These are phyloP conservation scores for Teunomyces panamensis DNA, from an alignment of 805 yeast genomes.

Conservation along the genomic window DNA sequence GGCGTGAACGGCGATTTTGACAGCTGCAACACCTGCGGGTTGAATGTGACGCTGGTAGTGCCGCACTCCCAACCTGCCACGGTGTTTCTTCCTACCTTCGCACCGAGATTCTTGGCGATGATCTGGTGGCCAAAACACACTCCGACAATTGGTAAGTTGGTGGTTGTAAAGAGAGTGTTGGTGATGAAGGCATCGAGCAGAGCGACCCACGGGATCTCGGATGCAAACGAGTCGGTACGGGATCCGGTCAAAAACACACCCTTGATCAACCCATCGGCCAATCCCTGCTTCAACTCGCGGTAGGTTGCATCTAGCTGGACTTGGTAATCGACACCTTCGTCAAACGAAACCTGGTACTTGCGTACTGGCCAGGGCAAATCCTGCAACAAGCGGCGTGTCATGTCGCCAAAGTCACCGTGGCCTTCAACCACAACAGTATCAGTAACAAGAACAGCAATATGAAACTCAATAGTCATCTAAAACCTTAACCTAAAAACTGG, in stretches of 20 bases:
- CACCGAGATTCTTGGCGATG: slow-evolving; percentile 63
- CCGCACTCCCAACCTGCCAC: slow-evolving; percentile 75
- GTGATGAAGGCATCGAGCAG: slow-evolving; percentile 35
- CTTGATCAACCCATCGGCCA: slow-evolving; percentile 24
- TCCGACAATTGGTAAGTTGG: slow-evolving; percentile 55
- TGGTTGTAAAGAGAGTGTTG: slow-evolving; percentile 9
- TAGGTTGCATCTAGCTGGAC: slow-evolving; percentile 12
- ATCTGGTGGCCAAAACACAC: slow-evolving; percentile 90
- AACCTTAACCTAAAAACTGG: neutral
- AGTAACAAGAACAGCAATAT: slow-evolving; percentile 40
- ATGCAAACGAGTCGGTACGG: slow-evolving; percentile 43
- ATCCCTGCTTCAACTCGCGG: slow-evolving; percentile 18
- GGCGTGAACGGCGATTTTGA: slow-evolving; percentile 7
- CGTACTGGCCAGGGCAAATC: neutral
- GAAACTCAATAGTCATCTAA: slow-evolving; percentile 11
- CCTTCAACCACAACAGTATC: slow-evolving; percentile 34
- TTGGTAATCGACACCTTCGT: slow-evolving; percentile 8
- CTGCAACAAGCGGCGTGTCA: slow-evolving; percentile 10
- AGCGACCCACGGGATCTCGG: slow-evolving; percentile 40
- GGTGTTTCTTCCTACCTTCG: slow-evolving; percentile 50
- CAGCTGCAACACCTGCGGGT: slow-evolving; percentile 32
- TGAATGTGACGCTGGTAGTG: slow-evolving; percentile 46
- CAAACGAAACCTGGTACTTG: slow-evolving; percentile 2
- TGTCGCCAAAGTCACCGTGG: slow-evolving; percentile 57
- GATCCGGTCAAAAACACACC: slow-evolving; percentile 57